Evolutionary conservation across 306 rosid genomes (phyloP).

Genomic region (Sicyos baderoa): DNA sequence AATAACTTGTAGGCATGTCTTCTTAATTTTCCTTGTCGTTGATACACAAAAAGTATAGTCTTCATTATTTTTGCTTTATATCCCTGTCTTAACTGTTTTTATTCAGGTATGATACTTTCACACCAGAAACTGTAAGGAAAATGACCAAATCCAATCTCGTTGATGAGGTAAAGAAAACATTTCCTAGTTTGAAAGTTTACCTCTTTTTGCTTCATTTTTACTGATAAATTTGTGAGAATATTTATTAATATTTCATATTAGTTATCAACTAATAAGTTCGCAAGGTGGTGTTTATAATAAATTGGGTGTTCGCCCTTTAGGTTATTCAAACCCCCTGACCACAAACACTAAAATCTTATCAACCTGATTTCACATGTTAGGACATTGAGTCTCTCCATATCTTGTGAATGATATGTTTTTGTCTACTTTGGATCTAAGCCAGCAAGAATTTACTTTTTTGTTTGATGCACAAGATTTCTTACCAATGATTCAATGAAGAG

Average conservation of each 20-base stretch:
- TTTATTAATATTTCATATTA: neutral
- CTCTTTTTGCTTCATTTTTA: neutral
- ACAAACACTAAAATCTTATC: too few species aligned
- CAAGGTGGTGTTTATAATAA: too few species aligned
- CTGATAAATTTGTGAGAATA: neutral
- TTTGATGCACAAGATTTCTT: too few species aligned
- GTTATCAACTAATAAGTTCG: neutral
- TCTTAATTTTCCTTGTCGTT: neutral
- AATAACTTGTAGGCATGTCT: neutral
- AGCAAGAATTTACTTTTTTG: neutral
- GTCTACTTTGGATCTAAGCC: neutral
- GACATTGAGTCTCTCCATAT: neutral
- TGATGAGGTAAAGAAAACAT: slow-evolving; percentile 52
- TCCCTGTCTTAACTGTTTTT: slow-evolving; percentile 19
- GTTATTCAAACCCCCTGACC: neutral
- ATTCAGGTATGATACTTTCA: slow-evolving; percentile 74
- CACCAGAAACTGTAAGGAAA: slow-evolving; percentile 79
- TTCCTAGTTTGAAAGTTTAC: neutral
- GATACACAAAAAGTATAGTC: neutral
- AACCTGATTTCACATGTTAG: neutral
- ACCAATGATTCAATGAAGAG: too few species aligned
- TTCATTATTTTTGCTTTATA: slow-evolving; percentile 12
- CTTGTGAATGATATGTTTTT: neutral
- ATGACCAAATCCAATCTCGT: slow-evolving; percentile 83
- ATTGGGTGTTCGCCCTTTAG: neutral